Evolutionary conservation across 306 rosid species (phyloP).

Genomic region (Carpinus fangiana): DNA sequence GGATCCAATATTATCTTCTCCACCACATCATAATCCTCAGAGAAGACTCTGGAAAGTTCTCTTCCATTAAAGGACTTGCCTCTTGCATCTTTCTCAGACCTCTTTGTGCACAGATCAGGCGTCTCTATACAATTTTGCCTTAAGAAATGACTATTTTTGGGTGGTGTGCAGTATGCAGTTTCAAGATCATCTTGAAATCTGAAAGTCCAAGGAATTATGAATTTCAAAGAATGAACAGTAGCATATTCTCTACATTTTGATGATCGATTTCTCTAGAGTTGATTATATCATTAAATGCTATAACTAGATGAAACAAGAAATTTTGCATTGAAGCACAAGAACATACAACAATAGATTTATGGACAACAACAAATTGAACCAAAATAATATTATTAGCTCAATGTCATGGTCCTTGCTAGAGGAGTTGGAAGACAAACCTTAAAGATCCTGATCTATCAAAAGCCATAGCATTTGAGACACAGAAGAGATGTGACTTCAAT

Average conservation of each 20-base stretch:
- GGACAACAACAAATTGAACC: neutral
- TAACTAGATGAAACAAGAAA: neutral
- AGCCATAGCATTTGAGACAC: constrained; percentile 30
- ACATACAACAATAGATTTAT: neutral
- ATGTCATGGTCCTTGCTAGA: neutral
- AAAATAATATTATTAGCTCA: neutral
- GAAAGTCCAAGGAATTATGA: constrained; percentile 19
- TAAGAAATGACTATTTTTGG: constrained; percentile 16
- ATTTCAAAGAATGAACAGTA: constrained; percentile 16
- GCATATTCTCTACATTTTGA: constrained; percentile 2
- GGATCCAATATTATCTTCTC: constrained; percentile 56
- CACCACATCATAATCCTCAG: constrained; percentile 57
- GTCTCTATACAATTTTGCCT: constrained; percentile 12
- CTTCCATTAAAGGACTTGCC: constrained; percentile 16
- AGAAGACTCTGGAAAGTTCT: constrained; percentile 59
- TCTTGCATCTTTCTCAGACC: constrained; percentile 22
- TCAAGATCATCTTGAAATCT: constrained; percentile 51
- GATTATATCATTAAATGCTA: neutral
- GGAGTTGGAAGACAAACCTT: constrained; percentile 37
- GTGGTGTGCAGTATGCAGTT: constrained; percentile 29
- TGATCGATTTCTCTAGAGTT: neutral
- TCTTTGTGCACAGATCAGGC: neutral
- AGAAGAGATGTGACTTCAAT: constrained; percentile 8
- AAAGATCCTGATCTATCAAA: constrained; percentile 44
- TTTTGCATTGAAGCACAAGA: neutral